Evolutionary conservation across 163 green algal species (phyloP).

Genomic region (Chlamydomonas reinhardtii): DNA sequence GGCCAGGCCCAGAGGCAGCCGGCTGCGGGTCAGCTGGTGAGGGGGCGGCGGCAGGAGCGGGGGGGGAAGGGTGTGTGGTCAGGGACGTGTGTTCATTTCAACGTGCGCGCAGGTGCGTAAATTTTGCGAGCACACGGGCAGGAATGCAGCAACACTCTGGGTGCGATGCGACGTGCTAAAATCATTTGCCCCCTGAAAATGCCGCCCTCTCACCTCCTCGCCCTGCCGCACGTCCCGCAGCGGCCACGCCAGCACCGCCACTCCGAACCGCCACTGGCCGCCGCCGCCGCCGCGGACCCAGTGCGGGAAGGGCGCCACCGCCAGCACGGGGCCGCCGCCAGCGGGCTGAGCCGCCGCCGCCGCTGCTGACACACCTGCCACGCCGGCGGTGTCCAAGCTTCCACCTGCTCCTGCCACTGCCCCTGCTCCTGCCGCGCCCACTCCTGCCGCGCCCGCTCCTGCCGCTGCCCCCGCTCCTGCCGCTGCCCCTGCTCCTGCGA

Average conservation of each 20-base stretch:
- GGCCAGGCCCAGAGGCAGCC: background rate
- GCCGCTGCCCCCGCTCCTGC: background rate
- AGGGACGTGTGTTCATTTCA: no score
- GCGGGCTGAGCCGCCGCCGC: background rate
- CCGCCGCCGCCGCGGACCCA: background rate
- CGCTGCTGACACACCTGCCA: background rate
- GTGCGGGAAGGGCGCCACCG: background rate
- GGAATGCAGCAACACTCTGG: no score
- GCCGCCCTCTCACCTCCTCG: slow-evolving; percentile 11
- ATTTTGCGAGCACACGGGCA: no score
- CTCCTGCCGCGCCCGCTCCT: background rate
- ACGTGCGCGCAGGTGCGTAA: no score
- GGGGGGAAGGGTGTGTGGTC: no score
- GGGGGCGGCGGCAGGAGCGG: no score
- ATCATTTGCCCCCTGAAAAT: no score
- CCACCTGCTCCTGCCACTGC: background rate
- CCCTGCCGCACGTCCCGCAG: background rate
- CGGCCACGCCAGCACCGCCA: slow-evolving; percentile 8
- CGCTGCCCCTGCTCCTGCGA: background rate
- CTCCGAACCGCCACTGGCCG: background rate
- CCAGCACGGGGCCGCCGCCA: background rate
- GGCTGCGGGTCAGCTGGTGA: slow-evolving; percentile 8
- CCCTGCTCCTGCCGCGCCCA: background rate
- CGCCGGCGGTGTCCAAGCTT: no score
- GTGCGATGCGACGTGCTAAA: no score